Evolutionary conservation across 164 flowering plant genomes (phyloP), one percentile per base, ranked within the genome.

Genomic region (Dillenia suffruticosa): DNA sequence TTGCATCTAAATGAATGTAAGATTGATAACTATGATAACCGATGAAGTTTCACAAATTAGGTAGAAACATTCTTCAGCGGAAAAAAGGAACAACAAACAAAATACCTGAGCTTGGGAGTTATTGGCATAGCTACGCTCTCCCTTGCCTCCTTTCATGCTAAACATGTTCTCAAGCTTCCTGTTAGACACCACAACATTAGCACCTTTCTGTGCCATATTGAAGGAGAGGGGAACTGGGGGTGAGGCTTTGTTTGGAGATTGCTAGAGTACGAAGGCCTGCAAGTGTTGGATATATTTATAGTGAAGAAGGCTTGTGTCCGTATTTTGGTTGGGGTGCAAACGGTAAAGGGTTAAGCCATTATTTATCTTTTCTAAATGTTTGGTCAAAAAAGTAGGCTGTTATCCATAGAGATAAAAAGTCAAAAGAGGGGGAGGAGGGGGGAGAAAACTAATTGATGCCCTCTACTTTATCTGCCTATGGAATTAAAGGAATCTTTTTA

Each of bases 51-150:
- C 9, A 51, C n/a, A 51, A 51, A 51, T 12, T 14, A 10, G 9
- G 11, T 51, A 16, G 9, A 5, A 51, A 51, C 22, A 15, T 51
- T 10, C 12, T 52, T 15, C 17, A 9, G 12, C 0, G 0, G 9
- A 15, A 12, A 8, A n/a, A 15, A 52, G 11, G 55, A 15, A 52
- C 24, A 14, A 26, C 24, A 12, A 15, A 26, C 6, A 3, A 50
- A 3, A 50, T 43, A 84, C 97, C 96, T 91, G 97, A 46, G 97
- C 97, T 77, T 89, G 89, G 43, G 90, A 87, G 76, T 91, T 91
- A 56, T 77, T 91, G 52, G 85, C 92, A 74, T 91, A 91, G 72
- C 97, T 91, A 22, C 76, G 64, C 46, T 87, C 87, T 61, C 91
- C 96, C 51, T 78, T 84, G 62, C 97, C 97, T 44, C 96, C 96